Percentiles rank a stretch among this genome's conserved stretches.
Conservation (phyloP, 495 filamentous ascomycete species). For the Barbatosphaeria neglecta region DNA sequence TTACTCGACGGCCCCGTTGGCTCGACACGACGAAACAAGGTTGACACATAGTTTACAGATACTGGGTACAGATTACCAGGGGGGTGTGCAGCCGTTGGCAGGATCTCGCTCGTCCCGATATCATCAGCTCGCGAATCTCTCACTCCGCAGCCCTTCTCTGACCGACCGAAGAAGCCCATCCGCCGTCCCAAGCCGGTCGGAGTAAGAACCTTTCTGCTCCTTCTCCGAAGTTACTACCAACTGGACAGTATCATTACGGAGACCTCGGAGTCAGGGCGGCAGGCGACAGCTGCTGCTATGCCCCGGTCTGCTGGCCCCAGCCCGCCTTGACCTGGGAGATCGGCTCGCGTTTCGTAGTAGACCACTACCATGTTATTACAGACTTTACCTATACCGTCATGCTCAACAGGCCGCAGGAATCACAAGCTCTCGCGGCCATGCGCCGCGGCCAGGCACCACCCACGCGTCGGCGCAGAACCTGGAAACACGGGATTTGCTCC, state of each 20-base stretch:
- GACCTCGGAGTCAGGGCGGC: no score
- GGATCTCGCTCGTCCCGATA: not conserved
- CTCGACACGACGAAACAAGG: no score
- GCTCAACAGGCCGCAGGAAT: not conserved
- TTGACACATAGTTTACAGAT: not conserved
- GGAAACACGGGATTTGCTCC: not conserved
- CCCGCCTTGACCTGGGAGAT: not conserved
- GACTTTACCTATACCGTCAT: no score
- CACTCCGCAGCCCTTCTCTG: no score
- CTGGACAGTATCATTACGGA: no score
- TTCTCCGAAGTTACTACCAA: no score
- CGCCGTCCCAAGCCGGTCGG: no score
- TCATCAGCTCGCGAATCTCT: not conserved
- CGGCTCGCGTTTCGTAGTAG: not conserved
- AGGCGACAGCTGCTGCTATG: no score
- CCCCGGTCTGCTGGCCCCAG: no score
- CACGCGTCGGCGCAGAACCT: not conserved
- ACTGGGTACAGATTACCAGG: not conserved
- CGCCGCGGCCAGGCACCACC: not conserved
- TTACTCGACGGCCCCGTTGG: not conserved
- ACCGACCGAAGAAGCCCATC: no score
- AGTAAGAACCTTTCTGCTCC: not conserved
- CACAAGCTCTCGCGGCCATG: no score
- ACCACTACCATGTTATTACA: not conserved
- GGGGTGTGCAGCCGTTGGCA: not conserved